Evolutionary conservation across 768 basidiomycete genomes (phyloP).

Genomic region (Tulasnella sp.): DNA sequence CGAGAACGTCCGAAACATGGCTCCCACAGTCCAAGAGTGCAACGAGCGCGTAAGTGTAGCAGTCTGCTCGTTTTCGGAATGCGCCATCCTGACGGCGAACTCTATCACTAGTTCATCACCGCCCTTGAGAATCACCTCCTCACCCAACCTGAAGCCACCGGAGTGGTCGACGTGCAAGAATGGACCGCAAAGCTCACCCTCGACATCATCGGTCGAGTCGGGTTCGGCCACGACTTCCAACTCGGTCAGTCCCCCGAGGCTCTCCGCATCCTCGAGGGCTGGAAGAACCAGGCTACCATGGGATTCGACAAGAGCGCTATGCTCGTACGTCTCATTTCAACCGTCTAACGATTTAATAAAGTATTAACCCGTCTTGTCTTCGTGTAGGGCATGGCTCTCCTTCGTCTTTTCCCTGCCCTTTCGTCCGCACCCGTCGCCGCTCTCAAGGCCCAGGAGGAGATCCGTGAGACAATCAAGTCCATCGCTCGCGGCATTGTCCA

Average conservation of each 20-base stretch:
- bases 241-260: constrained; percentile 5
- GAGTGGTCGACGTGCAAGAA: constrained; percentile 9
- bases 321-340: not conserved
- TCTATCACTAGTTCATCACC: not conserved
- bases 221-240: constrained; percentile 13
- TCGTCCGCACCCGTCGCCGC: not conserved
- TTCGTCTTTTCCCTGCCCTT: constrained; percentile 9
- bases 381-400: constrained; percentile 4
- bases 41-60: constrained; percentile 4
- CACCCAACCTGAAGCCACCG: not conserved
- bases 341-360: not conserved
- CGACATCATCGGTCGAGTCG: constrained; percentile 15
- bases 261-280: constrained; percentile 1
- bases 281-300: constrained; percentile 10
- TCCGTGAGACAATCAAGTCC: not conserved
- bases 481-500: not conserved
- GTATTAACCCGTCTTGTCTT: not conserved
- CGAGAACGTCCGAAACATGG: constrained; percentile 8
- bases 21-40: not conserved
- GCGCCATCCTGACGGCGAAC: not conserved
- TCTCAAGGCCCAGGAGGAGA: constrained; percentile 7
- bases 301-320: constrained; percentile 5
- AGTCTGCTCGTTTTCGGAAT: not conserved
- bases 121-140: constrained; percentile 10
- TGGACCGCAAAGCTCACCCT: constrained; percentile 10